Percentiles rank a stretch among this genome's conserved stretches.
Conservation (phyloP, 2,329 filamentous ascomycete genomes). For the Cyphellophora europaea region DNA sequence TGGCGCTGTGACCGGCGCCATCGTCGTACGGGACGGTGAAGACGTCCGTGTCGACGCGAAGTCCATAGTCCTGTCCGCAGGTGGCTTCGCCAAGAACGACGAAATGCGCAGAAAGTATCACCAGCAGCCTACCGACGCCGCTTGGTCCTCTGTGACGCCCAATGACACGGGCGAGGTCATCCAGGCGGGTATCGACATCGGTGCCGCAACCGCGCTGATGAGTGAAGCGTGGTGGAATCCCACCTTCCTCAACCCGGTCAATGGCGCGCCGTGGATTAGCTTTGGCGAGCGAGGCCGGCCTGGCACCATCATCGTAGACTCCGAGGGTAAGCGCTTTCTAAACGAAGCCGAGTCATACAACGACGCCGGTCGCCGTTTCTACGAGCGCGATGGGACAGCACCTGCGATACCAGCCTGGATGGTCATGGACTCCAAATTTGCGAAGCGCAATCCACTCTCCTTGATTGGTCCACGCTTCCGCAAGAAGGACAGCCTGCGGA, state of each 20-base stretch:
- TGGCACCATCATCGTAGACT: slow-evolving; percentile 27
- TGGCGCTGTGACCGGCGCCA: slow-evolving; percentile 2
- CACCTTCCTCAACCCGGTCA: slow-evolving; percentile 1
- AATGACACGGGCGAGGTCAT: slow-evolving; percentile 20
- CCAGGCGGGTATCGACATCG: slow-evolving; percentile 23
- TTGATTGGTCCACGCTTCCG: no score
- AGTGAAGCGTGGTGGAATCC: slow-evolving; percentile 22
- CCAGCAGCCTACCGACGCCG: slow-evolving; percentile 18
- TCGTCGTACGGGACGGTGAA: slow-evolving; percentile 11
- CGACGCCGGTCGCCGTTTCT: slow-evolving; percentile 6
- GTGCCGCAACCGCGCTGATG: slow-evolving; percentile 23
- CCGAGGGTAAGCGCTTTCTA: slow-evolving; percentile 23
- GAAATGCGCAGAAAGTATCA: slow-evolving; percentile 6
- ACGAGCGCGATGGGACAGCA: no score
- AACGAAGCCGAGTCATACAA: slow-evolving; percentile 27
- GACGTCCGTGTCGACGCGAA: slow-evolving; percentile 18
- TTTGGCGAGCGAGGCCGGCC: no score
- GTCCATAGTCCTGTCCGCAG: slow-evolving; percentile 25
- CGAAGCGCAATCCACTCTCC: no score
- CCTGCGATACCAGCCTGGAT: no score
- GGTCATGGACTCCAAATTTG: no score
- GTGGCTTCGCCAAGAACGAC: slow-evolving; percentile 23
- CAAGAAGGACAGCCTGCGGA: no score
- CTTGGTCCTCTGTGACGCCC: no score
- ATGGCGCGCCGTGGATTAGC: slow-evolving; percentile 21